Evolutionary conservation across 768 basidiomycete species (phyloP), one percentile per base, ranked within the genome.

Genomic region (Boletus reticuloceps): DNA sequence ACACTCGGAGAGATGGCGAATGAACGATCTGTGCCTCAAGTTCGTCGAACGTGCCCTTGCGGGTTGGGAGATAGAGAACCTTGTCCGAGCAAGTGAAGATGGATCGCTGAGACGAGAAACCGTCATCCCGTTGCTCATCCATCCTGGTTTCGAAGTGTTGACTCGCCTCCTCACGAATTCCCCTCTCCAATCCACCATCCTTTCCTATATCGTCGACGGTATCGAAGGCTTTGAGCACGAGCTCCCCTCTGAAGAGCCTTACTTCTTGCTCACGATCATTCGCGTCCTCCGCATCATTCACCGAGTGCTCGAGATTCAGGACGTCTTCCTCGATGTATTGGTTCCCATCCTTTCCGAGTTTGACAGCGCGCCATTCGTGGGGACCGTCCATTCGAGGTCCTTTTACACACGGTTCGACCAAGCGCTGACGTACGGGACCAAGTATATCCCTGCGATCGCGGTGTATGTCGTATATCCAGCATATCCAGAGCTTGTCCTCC

Each of bases 61-160:
- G 0, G 85, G 85, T 62, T 94, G 89, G 70, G 86, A 93, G 64
- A 75, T 96, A 46, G 88, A 91, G 62, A 80, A 81, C 4, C 74
- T 97, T 17, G 76, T 91, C 22, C 75, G 80, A 9, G 72, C 76
- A 43, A 74, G 75, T 3, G 85, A 89, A 52, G 82, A 82, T n/a
- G 69, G 73, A 6, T 64, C 76, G 17, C 66, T 79, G 25, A 85
- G 77, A 54, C 70, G 72, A 36, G 87, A 89, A 29, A 64, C 70
- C 0, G 69, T 92, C 16, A 61, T 82, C 20, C 79, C 81, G 19
- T 76, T 84, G 31, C 77, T 88, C 11, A 65, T 82, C 3, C 93
- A 97, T 64, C 94, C 96, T 4, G 96, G 94, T 0, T 93, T 90
- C 66, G 89, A 94, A 52, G 74, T 97, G 52, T 82, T 94, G 72